phyloP scores from a whole-genome alignment of 2,329 filamentous ascomycete species.

The Colletotrichum karsti region DNA sequence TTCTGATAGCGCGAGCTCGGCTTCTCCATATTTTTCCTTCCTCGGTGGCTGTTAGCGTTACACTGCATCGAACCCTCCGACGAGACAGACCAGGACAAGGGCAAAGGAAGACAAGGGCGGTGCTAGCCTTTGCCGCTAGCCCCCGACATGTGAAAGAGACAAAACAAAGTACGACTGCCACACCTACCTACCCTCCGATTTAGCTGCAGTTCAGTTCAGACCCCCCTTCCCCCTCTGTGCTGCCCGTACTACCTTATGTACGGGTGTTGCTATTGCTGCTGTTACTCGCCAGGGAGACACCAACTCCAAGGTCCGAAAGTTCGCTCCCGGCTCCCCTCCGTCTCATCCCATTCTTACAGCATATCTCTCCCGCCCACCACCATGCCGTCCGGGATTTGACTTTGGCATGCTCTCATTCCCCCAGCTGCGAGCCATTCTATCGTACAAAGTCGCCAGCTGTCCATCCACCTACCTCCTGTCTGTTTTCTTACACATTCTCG shows the following conservation, averaged over 20 bases:
- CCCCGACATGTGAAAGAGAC: slow-evolving; percentile 24
- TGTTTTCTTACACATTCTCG: background rate
- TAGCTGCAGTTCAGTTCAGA: slow-evolving; percentile 18
- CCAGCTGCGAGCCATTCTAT: slow-evolving; percentile 12
- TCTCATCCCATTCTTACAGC: slow-evolving; percentile 29
- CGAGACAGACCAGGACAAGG: slow-evolving; percentile 18
- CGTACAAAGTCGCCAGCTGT: slow-evolving; percentile 23
- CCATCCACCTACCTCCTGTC: background rate
- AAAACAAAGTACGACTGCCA: slow-evolving; percentile 13
- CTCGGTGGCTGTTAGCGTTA: slow-evolving; percentile 10
- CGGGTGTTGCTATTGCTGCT: background rate
- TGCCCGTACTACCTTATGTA: background rate
- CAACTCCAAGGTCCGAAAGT: slow-evolving; percentile 23
- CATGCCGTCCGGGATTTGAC: slow-evolving; percentile 21
- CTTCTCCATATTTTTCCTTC: slow-evolving; percentile 15
- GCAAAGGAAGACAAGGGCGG: slow-evolving; percentile 11
- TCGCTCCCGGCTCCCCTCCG: slow-evolving; percentile 29
- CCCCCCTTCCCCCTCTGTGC: background rate
- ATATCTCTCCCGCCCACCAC: slow-evolving; percentile 24
- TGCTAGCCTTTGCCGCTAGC: slow-evolving; percentile 22
- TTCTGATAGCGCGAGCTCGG: slow-evolving; percentile 25
- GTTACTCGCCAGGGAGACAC: slow-evolving; percentile 4
- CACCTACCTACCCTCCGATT: background rate
- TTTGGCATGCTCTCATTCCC: slow-evolving; percentile 19
- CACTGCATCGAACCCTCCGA: slow-evolving; percentile 27